Base-by-base conservation (phyloP, 2,329 filamentous ascomycete genomes). In the Fusarium continuum region DNA sequence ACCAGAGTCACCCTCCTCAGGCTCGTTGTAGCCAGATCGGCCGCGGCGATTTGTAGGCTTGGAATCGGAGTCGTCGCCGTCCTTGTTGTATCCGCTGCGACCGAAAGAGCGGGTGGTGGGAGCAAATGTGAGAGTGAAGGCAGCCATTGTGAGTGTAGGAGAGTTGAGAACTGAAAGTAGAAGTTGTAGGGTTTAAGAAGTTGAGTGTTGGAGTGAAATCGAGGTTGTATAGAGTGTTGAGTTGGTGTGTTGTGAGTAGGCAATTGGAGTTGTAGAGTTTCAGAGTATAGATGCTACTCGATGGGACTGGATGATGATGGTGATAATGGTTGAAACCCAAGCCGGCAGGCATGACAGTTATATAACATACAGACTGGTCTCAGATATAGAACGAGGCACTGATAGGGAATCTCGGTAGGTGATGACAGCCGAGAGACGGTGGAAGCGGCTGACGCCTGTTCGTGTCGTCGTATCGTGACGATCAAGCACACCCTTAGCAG, bases 21-120 rank as follows among this genome's bases (percentile, higher is more conserved):
- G 75, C 59, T 75, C 73, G 71, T 80, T 80, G 76, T 81, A 80
- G 62, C 78, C 78, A 50, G 75, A 78, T 71, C 74, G 79, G 68
- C 77, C 77, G n/a, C 63, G 54, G 46, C 71, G 72, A 75, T 76
- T 74, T 29, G 41, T 56, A 70, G 74, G 70, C 69, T 75, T 71
- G 55, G 72, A 64, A 58, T 67, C 61, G n/a, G 64, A 65, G 31
- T 70, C 64, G 73, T 70, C 69, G 32, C 63, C 68, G 51, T 73
- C 57, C 45, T 62, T 67, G 60, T 68, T 67, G 63, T 68, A 64
- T 52, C 62, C 57, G 41, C 52, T 50, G 29, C 70, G 67, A 51
- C 68, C 67, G 58, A 69, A 67, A 51, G 64, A 65, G 52, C 51
- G 55, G 58, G 71, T 55, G 52, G 65, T 46, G 55, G 70, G 67